Base-by-base conservation (phyloP, 495 filamentous ascomycete species). In the Beverwykella pulmonaria region DNA sequence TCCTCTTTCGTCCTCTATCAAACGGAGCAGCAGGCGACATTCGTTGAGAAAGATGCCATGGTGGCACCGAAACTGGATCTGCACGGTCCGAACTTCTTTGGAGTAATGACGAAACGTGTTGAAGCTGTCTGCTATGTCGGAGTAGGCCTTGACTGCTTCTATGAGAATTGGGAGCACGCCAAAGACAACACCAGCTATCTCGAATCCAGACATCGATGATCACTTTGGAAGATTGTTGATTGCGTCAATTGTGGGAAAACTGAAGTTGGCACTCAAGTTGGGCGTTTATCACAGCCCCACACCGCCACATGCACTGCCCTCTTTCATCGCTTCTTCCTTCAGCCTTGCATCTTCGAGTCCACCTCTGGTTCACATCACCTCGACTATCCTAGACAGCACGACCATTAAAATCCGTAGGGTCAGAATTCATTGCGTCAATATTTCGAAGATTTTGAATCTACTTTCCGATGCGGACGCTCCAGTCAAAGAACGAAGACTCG, bases 81-180 rank as follows among this genome's bases (percentile, higher is more conserved):
- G 32, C 1, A 67, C 19, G 6, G 14, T 47, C 27, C 53, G 57
- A 6, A 70, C 62, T 49, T 70, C 68, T 23, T 49, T 50, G 1
- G 56, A 55, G 10, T 30, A 70, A 23, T 63, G 56, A 2, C 68
- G 56, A 41, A 70, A 61, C 12, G 57, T 53, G 47, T 59, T 48
- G 19, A 66, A 50, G 23, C 27, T 44, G 22, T 47, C 22, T 10
- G 46, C 57, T 22, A 61, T 29, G 19, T 23, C 46, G 20, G 32
- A 30, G 22, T 70, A 70, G 4, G 56, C 39, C 46, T 67, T 62
- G 1, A 62, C 29, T 7, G 62, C 53, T 46, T 57, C 62, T 29
- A 70, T 53, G 5, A 70, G 47, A n/a, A 70, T 20, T 3, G 62
- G 68, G 9, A 70, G 25, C 10, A 57, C 61, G 15, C 67, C 67